Evolutionary conservation across 148 eudicot genomes (phyloP).

Genomic region (Cornus florida): DNA sequence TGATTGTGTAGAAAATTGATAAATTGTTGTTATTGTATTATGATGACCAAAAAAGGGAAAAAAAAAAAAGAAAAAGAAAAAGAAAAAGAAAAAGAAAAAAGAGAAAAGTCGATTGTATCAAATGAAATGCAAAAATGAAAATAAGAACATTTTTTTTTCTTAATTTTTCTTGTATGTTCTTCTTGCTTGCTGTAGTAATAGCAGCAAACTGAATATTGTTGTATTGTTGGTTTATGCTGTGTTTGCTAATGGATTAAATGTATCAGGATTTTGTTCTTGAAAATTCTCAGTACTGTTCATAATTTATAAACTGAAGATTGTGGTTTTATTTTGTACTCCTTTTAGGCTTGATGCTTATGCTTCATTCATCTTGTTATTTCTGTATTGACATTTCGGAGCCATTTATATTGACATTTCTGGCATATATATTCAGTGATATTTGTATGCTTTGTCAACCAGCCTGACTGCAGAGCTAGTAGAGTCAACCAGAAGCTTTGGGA

Average conservation of each 20-base stretch:
- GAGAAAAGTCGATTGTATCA: not conserved
- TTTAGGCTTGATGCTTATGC: not conserved
- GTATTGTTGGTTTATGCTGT: slow-evolving; percentile 2
- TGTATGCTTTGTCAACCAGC: no score
- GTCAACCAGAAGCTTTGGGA: no score
- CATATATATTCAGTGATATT: no score
- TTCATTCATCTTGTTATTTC: not conserved
- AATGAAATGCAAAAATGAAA: not conserved
- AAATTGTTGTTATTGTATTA: slow-evolving; percentile 15
- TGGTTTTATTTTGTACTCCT: no score
- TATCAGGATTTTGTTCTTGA: not conserved
- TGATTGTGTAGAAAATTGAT: slow-evolving; percentile 30
- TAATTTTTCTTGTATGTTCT: not conserved
- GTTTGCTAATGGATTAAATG: not conserved
- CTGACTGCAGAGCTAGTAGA: no score
- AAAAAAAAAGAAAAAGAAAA: no score
- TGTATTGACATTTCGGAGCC: no score
- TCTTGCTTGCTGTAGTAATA: not conserved
- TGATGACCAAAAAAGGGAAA: not conserved
- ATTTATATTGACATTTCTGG: no score
- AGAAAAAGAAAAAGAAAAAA: no score
- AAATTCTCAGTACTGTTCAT: not conserved
- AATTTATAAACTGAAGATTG: no score
- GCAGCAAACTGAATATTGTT: not conserved
- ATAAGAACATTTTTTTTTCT: not conserved